Evolutionary conservation across 228 moss, liverwort and hornwort species (phyloP).

Genomic region (Sphagnum fallax): DNA sequence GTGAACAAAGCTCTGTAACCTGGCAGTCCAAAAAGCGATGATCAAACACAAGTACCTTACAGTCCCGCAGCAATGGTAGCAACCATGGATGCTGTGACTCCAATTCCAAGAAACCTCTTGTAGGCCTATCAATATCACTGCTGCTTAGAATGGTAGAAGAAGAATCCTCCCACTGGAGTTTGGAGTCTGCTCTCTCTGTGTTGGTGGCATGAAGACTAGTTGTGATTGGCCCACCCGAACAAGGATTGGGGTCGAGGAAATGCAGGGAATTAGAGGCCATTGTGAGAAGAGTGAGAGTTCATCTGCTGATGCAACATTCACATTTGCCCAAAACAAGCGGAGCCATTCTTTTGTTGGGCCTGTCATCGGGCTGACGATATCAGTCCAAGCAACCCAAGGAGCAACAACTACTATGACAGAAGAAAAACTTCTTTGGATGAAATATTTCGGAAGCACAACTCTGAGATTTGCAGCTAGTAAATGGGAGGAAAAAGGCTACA

Average conservation of each 20-base stretch:
- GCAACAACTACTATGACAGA: slow-evolving; percentile 29
- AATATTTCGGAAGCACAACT: slow-evolving; percentile 54
- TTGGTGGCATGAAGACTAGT: slow-evolving; percentile 73
- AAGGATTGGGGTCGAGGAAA: slow-evolving; percentile 53
- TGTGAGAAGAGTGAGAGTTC: slow-evolving; percentile 58
- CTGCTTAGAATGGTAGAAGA: not conserved
- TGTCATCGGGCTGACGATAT: slow-evolving; percentile 18
- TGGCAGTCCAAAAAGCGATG: slow-evolving; percentile 56
- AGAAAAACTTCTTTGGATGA: slow-evolving; percentile 50
- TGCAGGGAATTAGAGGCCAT: slow-evolving; percentile 75
- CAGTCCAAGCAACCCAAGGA: slow-evolving; percentile 76
- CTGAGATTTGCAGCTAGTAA: slow-evolving; percentile 63
- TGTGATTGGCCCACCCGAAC: slow-evolving; percentile 53
- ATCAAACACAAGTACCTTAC: slow-evolving; percentile 70
- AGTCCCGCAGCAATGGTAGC: slow-evolving; percentile 60
- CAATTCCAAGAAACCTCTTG: slow-evolving; percentile 47
- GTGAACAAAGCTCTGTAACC: slow-evolving; percentile 49
- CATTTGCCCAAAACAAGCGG: slow-evolving; percentile 64
- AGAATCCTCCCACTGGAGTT: slow-evolving; percentile 10
- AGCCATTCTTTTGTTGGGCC: slow-evolving; percentile 75
- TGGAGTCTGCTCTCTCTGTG: slow-evolving; percentile 13
- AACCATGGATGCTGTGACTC: slow-evolving; percentile 67
- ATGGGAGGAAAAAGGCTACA: slow-evolving; percentile 62
- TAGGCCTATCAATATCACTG: slow-evolving; percentile 23
- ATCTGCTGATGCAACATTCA: slow-evolving; percentile 37